Base-by-base conservation (phyloP, 2,329 filamentous ascomycete genomes). In the Madurella fahalii region DNA sequence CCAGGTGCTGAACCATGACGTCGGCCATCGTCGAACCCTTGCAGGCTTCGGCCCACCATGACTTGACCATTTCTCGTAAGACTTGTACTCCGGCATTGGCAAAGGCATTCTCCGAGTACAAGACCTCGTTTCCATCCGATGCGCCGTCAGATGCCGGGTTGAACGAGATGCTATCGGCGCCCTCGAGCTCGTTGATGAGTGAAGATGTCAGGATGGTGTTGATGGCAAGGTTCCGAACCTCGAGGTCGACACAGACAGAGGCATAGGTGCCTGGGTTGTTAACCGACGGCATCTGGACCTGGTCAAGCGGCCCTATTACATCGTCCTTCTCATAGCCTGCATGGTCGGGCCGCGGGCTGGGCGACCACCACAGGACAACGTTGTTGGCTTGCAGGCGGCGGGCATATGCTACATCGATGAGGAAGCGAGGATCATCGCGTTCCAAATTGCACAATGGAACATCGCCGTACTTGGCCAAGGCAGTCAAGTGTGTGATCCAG, bases 201-300 rank as follows among this genome's bases (percentile, higher is more conserved):
- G 94, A 95, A 0, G 93, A 96, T 0, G 94, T 96, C 16, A 99
- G 77, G 46, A 99, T 95, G 0, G 95, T 99, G 73, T 99, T 99
- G 74, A 99, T 97, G 4, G 91, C 88, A 13, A 99, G 80, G 66
- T 99, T 99, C 44, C 92, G 89, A 47, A 99, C 84, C 58, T 95
- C 90, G 13, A 99, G 74, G 63, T 99, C 94, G 58, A 99, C 94
- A 68, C 94, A 99, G 2, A 99, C 94, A 0, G 93, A 96, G 1
- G 92, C 88, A 69, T 95, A 99, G 0, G 93, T 95, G 40, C 92
- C 93, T 0, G 93, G 89, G 48, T 90, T 93, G 68, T 99, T 99
- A 68, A 96, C 83, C 13, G 87, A 87, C 1, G 94, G 93, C 90
- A 97, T 95, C 56, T 89, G 85, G 13, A 96, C 89, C 11, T 81